Evolutionary conservation across 129 eudicot species (phyloP).

Genomic region (Artemisia annua): DNA sequence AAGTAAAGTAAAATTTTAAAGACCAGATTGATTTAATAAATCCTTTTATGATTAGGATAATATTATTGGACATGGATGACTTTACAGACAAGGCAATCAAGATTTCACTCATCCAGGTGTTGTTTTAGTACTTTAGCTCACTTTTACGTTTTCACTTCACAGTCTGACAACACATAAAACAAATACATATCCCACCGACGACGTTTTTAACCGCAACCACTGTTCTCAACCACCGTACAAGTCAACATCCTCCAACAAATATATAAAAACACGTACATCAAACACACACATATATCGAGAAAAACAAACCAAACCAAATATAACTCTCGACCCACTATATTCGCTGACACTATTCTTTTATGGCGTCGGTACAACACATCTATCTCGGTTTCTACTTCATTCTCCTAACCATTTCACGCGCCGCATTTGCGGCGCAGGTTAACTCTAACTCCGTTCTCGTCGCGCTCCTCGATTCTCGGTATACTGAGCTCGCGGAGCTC

Average conservation of each 20-base stretch:
- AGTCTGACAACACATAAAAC: neutral
- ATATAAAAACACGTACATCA: conserved; percentile 4
- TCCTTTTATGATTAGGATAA: neutral
- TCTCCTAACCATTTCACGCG: neutral
- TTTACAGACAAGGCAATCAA: conserved; percentile 29
- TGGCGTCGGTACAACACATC: conserved; percentile 26
- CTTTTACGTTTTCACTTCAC: conserved; percentile 20
- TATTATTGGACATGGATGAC: conserved; percentile 21
- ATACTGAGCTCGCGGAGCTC: conserved; percentile 79
- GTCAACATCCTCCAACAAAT: conserved; percentile 23
- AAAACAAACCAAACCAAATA: neutral
- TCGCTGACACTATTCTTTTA: conserved; percentile 29
- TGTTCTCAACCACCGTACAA: conserved; percentile 34
- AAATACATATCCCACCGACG: conserved; percentile 26
- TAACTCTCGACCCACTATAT: conserved; percentile 38
- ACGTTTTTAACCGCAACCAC: conserved; percentile 25
- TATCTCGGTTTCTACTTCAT: conserved; percentile 15
- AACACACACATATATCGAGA: conserved; percentile 19
- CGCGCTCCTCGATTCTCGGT: conserved; percentile 55
- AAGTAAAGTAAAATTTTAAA: too few species aligned
- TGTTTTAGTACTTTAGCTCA: neutral
- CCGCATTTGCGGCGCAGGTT: conserved; percentile 35
- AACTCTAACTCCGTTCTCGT: conserved; percentile 52
- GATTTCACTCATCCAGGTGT: neutral
- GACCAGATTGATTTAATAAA: too few species aligned